Percentiles rank a stretch among this genome's conserved stretches.
Conservation (phyloP, 1,284 basidiomycete species). For the Microbotryum silenes-acaulis region DNA sequence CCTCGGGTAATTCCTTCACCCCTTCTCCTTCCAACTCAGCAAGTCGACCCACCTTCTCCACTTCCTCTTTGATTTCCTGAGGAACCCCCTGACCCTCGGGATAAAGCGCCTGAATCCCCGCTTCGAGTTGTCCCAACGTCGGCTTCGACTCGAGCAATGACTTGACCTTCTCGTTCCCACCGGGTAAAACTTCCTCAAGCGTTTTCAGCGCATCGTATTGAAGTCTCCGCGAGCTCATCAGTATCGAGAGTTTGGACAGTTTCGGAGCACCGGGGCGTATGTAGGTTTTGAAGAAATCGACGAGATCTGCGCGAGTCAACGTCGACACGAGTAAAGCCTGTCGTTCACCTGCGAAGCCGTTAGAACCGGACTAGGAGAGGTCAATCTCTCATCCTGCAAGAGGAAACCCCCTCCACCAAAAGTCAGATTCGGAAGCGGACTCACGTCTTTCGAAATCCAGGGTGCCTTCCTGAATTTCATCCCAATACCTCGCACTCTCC, state of each 20-base stretch:
- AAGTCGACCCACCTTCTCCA: not conserved
- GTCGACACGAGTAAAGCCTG: conserved; percentile 58
- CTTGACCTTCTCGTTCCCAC: not conserved
- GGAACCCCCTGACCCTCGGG: not conserved
- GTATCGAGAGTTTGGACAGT: conserved; percentile 31
- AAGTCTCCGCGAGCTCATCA: conserved; percentile 33
- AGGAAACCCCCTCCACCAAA: not conserved
- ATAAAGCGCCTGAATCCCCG: not conserved
- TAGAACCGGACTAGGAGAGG: too few relatives aligned
- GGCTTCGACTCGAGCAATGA: conserved; percentile 14
- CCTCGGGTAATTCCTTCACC: conserved; percentile 6
- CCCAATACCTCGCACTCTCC: conserved; percentile 57
- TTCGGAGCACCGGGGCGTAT: conserved; percentile 18
- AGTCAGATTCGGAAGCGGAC: not conserved
- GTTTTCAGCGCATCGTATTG: conserved; percentile 16
- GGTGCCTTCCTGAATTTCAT: conserved; percentile 63
- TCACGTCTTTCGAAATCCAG: conserved; percentile 54
- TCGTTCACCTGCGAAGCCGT: conserved; percentile 36
- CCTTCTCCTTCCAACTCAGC: conserved; percentile 1
- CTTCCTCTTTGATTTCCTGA: not conserved
- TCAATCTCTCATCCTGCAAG: too few relatives aligned
- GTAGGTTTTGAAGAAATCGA: conserved; percentile 47
- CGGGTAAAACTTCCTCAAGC: not conserved
- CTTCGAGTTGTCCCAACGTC: conserved; percentile 7
- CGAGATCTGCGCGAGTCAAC: conserved; percentile 69